A percentile compares a stretch with the other conserved stretches of the same genome.
These are phyloP conservation scores for Trebouxia sp. DNA, from an alignment of 139 green algal species.

Conservation along the genomic window DNA sequence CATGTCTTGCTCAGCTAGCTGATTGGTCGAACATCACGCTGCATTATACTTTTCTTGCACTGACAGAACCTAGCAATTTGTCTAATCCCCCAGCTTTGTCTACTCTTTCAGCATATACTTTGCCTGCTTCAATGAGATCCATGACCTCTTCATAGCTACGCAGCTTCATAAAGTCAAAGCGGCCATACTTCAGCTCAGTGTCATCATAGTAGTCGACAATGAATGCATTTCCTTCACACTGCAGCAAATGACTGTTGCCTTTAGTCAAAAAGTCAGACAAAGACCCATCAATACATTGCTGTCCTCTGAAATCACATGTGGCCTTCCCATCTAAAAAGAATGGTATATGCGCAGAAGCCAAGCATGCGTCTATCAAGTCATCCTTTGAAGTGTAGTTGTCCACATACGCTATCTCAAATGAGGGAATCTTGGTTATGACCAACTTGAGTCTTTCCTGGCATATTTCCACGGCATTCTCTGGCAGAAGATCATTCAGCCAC, in stretches of 20 bases:
- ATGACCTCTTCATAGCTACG: conserved; percentile 38
- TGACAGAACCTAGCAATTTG: not conserved
- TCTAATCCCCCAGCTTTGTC: conserved; percentile 33
- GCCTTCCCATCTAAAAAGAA: conserved; percentile 66
- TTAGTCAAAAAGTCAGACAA: conserved; percentile 53
- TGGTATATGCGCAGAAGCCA: conserved; percentile 67
- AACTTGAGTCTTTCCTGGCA: conserved; percentile 43
- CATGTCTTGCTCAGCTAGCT: too few relatives aligned
- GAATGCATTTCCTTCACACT: conserved; percentile 37
- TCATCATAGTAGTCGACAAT: conserved; percentile 60
- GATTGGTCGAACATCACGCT: too few relatives aligned
- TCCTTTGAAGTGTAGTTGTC: conserved; percentile 47
- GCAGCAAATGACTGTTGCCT: conserved; percentile 47
- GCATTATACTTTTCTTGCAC: not conserved
- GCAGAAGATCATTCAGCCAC: conserved; percentile 76
- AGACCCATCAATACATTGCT: conserved; percentile 50
- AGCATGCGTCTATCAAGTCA: conserved; percentile 66
- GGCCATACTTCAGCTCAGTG: conserved; percentile 41
- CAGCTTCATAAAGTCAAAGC: conserved; percentile 61
- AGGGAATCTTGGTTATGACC: conserved; percentile 48
- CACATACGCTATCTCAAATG: conserved; percentile 43
- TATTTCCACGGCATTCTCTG: conserved; percentile 56
- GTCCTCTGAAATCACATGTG: conserved; percentile 23
- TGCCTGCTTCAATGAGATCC: conserved; percentile 41
- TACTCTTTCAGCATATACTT: conserved; percentile 43